Percentiles rank a stretch among this genome's conserved stretches.
phyloP scores from a whole-genome alignment of 345 rosid genomes.

The Brassica juncea region DNA sequence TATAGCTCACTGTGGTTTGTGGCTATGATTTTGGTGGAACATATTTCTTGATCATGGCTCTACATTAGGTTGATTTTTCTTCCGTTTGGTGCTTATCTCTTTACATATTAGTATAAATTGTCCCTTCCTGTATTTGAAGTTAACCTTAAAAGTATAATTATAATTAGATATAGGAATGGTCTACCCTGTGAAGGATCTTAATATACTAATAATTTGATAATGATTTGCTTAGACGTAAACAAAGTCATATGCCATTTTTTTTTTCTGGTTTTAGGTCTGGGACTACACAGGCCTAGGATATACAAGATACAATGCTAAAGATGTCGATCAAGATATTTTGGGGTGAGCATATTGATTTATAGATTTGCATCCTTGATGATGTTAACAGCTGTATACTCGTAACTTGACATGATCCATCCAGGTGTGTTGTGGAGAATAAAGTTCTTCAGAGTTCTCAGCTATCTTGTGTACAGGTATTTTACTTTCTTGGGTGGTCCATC shows the following conservation, averaged over 20 bases:
- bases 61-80: not conserved
- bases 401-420: constrained; percentile 37
- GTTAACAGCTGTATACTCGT: constrained; percentile 10
- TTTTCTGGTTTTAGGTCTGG: constrained; percentile 64
- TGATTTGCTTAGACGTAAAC: not conserved
- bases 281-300: constrained; percentile 94
- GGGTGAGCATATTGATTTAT: constrained; percentile 55
- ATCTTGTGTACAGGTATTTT: constrained; percentile 67
- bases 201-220: not conserved
- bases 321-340: constrained; percentile 64
- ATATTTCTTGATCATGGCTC: not conserved
- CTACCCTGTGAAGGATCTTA: not conserved
- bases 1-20: not conserved
- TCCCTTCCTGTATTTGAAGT: not conserved
- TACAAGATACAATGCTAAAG: constrained; percentile 76
- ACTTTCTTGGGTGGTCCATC: not conserved
- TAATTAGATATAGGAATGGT: not conserved
- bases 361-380: constrained; percentile 10
- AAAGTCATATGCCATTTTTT: not conserved
- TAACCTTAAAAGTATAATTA: not conserved
- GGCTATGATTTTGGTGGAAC: not conserved
- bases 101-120: not conserved
- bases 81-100: not conserved
- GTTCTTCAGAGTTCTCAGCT: constrained; percentile 79
- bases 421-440: constrained; percentile 97